phyloP scores from a whole-genome alignment of 768 basidiomycete genomes.

The Crucibulum laeve region DNA sequence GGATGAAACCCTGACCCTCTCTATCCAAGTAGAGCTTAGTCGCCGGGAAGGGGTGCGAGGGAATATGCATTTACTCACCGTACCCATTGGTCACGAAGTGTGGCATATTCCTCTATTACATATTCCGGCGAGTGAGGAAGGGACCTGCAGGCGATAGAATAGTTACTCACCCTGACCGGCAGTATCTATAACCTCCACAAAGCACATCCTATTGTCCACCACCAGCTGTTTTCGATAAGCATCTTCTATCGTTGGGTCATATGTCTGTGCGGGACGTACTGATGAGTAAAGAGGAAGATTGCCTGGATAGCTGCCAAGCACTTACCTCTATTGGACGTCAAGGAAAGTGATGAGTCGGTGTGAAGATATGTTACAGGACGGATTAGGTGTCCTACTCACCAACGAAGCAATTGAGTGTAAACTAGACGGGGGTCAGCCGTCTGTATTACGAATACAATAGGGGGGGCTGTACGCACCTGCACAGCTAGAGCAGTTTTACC shows the following conservation, averaged over 20 bases:
- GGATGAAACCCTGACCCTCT: conserved; percentile 96
- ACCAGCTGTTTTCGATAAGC: conserved; percentile 94
- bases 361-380: not conserved
- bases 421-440: conserved; percentile 40
- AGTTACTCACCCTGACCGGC: conserved; percentile 82
- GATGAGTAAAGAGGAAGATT: conserved; percentile 9
- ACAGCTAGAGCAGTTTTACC: conserved; percentile 96
- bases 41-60: conserved; percentile 7
- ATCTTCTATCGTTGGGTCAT: conserved; percentile 98
- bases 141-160: conserved; percentile 7
- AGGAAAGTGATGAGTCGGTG: conserved; percentile 4
- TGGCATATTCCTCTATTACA: conserved; percentile 87
- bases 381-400: conserved; percentile 45
- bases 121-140: conserved; percentile 11
- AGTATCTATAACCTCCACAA: conserved; percentile 95
- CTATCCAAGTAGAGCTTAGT: conserved; percentile 31
- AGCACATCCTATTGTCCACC: conserved; percentile 93
- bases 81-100: conserved; percentile 96
- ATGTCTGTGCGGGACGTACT: conserved; percentile 53
- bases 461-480: conserved; percentile 54
- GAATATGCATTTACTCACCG: conserved; percentile 52
- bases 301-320: conserved; percentile 4
- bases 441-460: conserved; percentile 4
- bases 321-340: conserved; percentile 47
- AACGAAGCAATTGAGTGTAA: conserved; percentile 94